Percentiles rank a stretch among this genome's conserved stretches.
phyloP scores from a whole-genome alignment of 768 basidiomycete species.

The Auricularia sp. region DNA sequence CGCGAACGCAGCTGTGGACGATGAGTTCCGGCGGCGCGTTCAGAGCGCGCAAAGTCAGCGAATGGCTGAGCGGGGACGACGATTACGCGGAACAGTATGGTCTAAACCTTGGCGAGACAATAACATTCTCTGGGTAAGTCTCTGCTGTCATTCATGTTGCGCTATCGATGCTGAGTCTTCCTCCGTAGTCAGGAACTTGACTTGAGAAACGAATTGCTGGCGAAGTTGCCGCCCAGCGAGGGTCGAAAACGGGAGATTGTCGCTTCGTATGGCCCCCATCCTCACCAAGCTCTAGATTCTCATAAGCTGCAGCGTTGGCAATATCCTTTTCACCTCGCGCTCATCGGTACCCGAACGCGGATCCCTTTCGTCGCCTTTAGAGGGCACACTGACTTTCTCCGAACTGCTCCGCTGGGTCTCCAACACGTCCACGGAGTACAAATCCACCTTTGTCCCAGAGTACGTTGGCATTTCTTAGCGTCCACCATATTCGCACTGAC shows the following conservation, averaged over 20 bases:
- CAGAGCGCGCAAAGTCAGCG: conserved; percentile 50
- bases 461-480: conserved; percentile 16
- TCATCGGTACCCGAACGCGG: conserved; percentile 17
- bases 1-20: conserved; percentile 40
- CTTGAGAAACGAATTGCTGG: background rate
- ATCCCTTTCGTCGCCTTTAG: conserved; percentile 39
- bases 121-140: conserved; percentile 29
- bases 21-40: conserved; percentile 36
- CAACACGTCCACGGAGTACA: conserved; percentile 16
- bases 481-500: conserved; percentile 9
- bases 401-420: conserved; percentile 38
- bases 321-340: conserved; percentile 6
- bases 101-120: conserved; percentile 25
- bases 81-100: conserved; percentile 28
- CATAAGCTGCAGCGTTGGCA: background rate
- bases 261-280: conserved; percentile 4
- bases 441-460: conserved; percentile 43
- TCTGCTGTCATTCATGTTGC: background rate
- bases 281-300: background rate
- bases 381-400: conserved; percentile 28
- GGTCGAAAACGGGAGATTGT: background rate
- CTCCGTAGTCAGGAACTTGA: background rate
- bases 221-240: background rate
- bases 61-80: conserved; percentile 42
- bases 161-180: background rate